phyloP scores from a whole-genome alignment of 2,329 filamentous ascomycete genomes.

The Aschersonia sp. region DNA sequence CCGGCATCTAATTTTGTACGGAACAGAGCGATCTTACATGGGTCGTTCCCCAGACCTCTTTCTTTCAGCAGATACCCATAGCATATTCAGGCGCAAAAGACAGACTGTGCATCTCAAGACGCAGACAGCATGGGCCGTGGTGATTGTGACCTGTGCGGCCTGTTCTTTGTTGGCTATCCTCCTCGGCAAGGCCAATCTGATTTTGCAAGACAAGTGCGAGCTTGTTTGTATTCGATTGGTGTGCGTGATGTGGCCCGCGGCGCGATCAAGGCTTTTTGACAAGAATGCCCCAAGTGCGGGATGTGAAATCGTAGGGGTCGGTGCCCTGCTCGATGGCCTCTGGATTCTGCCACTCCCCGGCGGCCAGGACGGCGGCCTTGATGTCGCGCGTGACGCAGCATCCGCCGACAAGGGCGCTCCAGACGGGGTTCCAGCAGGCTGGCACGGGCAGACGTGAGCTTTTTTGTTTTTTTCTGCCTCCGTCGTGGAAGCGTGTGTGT shows the following conservation, averaged over 20 bases:
- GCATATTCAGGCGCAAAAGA: constrained; percentile 13
- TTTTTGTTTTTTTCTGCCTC: no score
- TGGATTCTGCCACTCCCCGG: constrained; percentile 17
- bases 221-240: no score
- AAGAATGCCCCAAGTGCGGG: constrained; percentile 16
- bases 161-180: no score
- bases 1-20: background rate
- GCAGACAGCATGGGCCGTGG: background rate
- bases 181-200: no score
- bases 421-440: constrained; percentile 15
- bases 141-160: no score
- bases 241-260: no score
- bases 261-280: constrained; percentile 8
- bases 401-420: constrained; percentile 15
- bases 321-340: constrained; percentile 12
- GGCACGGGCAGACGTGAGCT: background rate
- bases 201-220: no score
- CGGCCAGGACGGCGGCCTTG: constrained; percentile 11
- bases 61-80: constrained; percentile 21
- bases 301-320: constrained; percentile 13
- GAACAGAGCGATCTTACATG: background rate
- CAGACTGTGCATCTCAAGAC: background rate
- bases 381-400: constrained; percentile 16
- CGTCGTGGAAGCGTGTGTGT: no score
- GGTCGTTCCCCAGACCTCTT: background rate